Percentiles rank a stretch among this genome's conserved stretches.
Evolutionary conservation across 2,329 filamentous ascomycete species (phyloP).

Genomic region (Trichoderma sp.): DNA sequence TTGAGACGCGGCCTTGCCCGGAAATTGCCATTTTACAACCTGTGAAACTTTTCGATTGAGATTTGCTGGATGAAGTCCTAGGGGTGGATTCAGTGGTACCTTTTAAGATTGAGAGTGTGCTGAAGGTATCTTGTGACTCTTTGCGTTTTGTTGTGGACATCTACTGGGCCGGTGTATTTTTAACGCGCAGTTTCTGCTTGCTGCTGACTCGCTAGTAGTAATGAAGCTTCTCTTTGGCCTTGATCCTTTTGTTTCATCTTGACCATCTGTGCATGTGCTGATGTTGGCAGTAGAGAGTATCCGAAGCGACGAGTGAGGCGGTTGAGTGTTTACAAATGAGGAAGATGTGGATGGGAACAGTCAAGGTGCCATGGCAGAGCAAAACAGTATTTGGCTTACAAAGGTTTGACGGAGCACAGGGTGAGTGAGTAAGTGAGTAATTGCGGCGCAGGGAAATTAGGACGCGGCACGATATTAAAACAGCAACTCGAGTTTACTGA

Average conservation of each 20-base stretch:
- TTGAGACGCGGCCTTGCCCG: constrained; percentile 27
- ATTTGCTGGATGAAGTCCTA: background rate
- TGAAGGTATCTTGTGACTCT: background rate
- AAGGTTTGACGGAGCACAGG: background rate
- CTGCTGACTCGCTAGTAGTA: background rate
- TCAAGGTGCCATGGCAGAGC: background rate
- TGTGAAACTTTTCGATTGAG: background rate
- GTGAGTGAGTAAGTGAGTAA: background rate
- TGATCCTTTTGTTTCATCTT: background rate
- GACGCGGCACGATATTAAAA: background rate
- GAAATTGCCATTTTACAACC: constrained; percentile 28
- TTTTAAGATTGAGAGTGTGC: background rate
- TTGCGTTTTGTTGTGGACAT: background rate
- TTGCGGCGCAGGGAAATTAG: background rate
- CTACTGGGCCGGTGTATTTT: background rate
- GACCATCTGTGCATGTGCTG: background rate
- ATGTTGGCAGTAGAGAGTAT: background rate
- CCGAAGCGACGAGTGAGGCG: background rate
- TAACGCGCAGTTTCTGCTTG: background rate
- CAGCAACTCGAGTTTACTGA: background rate
- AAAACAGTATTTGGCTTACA: background rate
- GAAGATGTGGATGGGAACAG: background rate
- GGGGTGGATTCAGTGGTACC: background rate
- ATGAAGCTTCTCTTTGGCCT: background rate
- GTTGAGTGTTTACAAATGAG: background rate